These are phyloP conservation scores for Aurantiochytrium sp. DNA, from an alignment of 108 stramenopile genomes.

Conservation along the genomic window DNA sequence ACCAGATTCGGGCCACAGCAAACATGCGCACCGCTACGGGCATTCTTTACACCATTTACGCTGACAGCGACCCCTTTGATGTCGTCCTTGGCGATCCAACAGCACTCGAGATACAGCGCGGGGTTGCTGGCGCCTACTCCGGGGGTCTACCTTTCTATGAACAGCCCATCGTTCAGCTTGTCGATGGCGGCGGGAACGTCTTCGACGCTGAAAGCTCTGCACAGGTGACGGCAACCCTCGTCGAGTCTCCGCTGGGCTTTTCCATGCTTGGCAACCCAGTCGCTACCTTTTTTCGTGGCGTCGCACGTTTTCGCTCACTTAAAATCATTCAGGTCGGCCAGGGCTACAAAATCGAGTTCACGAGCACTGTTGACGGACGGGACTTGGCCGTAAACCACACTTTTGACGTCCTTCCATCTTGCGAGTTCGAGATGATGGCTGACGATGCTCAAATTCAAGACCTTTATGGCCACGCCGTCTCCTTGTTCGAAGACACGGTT, in stretches of 20 bases:
- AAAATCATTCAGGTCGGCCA: background rate
- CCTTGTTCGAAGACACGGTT: background rate
- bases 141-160: background rate
- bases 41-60: background rate
- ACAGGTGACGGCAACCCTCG: background rate
- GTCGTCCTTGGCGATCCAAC: background rate
- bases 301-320: background rate
- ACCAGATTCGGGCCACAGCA: background rate
- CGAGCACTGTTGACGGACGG: background rate
- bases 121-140: background rate
- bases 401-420: background rate
- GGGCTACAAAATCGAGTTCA: background rate
- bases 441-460: background rate
- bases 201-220: background rate
- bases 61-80: background rate
- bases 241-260: background rate
- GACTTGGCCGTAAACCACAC: background rate
- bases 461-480: background rate
- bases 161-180: background rate
- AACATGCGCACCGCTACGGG: background rate
- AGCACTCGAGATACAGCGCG: background rate
- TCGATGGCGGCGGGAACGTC: constrained; percentile 14
- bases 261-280: background rate
- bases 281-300: background rate
- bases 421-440: background rate